Evolutionary conservation across 2,329 filamentous ascomycete species (phyloP).

Genomic region (Aspergillus amoenus): DNA sequence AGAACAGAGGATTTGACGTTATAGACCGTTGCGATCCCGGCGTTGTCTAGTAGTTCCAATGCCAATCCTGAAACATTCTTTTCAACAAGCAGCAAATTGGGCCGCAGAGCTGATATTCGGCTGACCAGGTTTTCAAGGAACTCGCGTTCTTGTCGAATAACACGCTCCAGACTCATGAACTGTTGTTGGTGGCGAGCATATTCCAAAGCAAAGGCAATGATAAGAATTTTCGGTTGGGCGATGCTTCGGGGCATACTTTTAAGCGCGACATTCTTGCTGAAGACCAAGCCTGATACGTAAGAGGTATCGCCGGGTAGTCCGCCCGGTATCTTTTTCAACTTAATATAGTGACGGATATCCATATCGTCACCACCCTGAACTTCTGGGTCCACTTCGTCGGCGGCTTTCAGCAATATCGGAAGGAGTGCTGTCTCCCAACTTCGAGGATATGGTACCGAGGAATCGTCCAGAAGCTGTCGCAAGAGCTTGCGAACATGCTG

Average conservation of each 20-base stretch:
- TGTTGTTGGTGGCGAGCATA: constrained; percentile 91
- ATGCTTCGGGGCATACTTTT: constrained; percentile 95
- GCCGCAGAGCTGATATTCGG: constrained; percentile 80
- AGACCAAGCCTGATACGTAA: constrained; percentile 96
- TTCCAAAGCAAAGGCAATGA: constrained; percentile 93
- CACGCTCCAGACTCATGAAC: constrained; percentile 96
- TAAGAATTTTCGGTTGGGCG: constrained; percentile 77
- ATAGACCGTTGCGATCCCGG: constrained; percentile 88
- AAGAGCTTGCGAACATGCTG: constrained; percentile 85
- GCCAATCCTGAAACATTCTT: constrained; percentile 90
- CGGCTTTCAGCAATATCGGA: constrained; percentile 85
- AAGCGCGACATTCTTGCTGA: constrained; percentile 92
- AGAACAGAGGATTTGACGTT: constrained; percentile 97
- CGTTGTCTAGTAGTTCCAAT: constrained; percentile 80
- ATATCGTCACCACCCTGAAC: constrained; percentile 90
- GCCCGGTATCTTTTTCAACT: constrained; percentile 92
- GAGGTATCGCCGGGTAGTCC: constrained; percentile 85
- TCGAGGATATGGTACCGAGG: constrained; percentile 66
- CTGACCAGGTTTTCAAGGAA: constrained; percentile 89
- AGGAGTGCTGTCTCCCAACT: constrained; percentile 90
- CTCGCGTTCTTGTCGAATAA: constrained; percentile 94
- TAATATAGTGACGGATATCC: constrained; percentile 96
- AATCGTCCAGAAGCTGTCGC: constrained; percentile 77
- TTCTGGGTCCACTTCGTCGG: constrained; percentile 91
- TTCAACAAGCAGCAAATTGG: constrained; percentile 85